These are phyloP conservation scores for Anisodus acutangulus DNA, from an alignment of 257 asterid genomes.

Conservation along the genomic window DNA sequence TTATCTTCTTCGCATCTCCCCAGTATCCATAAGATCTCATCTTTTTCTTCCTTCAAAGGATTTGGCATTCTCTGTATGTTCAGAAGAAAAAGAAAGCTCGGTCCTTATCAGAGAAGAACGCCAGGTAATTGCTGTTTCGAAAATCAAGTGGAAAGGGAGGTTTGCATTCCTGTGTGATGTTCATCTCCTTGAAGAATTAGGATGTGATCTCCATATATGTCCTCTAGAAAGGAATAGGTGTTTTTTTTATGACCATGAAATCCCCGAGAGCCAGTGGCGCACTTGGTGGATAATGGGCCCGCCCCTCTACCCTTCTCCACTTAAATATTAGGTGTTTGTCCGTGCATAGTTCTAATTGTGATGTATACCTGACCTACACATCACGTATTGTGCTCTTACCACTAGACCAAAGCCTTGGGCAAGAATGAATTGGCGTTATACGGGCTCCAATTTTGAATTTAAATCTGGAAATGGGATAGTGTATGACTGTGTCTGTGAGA, in stretches of 20 bases:
- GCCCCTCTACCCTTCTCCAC: background rate
- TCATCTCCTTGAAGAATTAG: conserved; percentile 3
- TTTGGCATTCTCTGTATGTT: background rate
- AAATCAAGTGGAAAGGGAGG: background rate
- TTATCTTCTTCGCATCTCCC: background rate
- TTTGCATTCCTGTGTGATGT: background rate
- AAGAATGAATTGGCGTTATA: background rate
- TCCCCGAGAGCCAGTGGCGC: background rate
- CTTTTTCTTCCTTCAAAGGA: background rate
- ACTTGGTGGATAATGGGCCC: background rate
- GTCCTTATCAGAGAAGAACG: background rate
- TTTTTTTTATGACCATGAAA: background rate
- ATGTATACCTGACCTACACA: background rate
- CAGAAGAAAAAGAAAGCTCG: background rate
- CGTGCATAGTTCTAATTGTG: background rate
- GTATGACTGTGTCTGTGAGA: background rate
- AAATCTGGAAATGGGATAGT: background rate
- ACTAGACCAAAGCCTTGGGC: background rate
- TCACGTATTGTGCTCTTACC: background rate
- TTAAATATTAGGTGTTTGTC: background rate
- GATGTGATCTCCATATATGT: background rate
- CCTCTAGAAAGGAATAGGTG: background rate
- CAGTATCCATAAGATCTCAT: background rate
- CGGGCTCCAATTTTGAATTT: background rate
- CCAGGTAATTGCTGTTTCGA: background rate